Base-by-base conservation (phyloP, 306 rosid genomes). In the Gleditsia sinensis region DNA sequence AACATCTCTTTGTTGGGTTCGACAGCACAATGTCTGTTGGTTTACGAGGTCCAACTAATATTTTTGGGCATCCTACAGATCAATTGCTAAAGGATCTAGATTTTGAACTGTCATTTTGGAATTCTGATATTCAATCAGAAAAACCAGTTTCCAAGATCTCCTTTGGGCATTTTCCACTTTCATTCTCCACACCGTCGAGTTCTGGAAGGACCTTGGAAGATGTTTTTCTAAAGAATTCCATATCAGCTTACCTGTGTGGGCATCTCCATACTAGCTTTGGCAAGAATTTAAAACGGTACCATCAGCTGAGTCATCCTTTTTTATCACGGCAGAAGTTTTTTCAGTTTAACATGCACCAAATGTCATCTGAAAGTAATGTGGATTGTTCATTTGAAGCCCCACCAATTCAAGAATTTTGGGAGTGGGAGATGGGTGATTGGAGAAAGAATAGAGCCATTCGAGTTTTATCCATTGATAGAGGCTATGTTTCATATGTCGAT, bases 361-460 rank as follows among this genome's bases (percentile, higher is more conserved):
- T 72, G 25, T 82, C 91, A 59, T 67, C 77, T 57, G 83, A 72
- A 67, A 77, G 51, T 67, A 71, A 53, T 27, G 72, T 69, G 60
- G 86, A 91, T 77, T 94, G 99, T 87, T 90, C 96, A 14, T 5
- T 32, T 56, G 86, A 68, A 56, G 82, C 79, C 48, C 71, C 82
- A 2, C 81, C 80, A 21, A 16, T 71, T 78, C 80, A 80, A 64
- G 99, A 92, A 65, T 94, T 94, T 69, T 92, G 97, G 97, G 99
- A 94, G 81, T 94, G 99, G 99, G 97, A 92, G 86, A 92, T 88
- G 93, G 99, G 97, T 23, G 99, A 92, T 75, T 94, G 97, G 95
- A 87, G 97, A 89, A 91, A 69, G 88, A 90, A 80, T 66, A 86
- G 95, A 86, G 84, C 84, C 76, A 60, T 94, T 85, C 87, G 96